Base-by-base conservation (phyloP, 75 land plant species). In the Cunninghamia lanceolata region DNA sequence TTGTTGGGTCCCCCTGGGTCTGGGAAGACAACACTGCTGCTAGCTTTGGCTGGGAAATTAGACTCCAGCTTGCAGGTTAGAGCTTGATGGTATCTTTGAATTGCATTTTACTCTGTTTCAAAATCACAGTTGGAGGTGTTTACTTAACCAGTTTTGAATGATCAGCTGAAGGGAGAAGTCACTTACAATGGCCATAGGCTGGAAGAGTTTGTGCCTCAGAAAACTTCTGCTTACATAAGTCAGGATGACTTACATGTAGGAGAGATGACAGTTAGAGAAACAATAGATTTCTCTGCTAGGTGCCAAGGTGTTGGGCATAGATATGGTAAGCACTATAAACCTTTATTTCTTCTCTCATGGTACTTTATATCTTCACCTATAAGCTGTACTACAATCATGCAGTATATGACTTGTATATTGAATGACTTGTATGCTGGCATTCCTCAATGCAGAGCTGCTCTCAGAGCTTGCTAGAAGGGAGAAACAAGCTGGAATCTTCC, bases 241-340 rank as follows among this genome's bases (percentile, higher is more conserved):
- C 99, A 96, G 88, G 90, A 91, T 56, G 99, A 96, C 80, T 90
- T 94, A 81, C 99, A 96, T 76, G 88, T 96, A 14, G 98, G 96
- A 38, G 95, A 93, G 85, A 96, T 96, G 90, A 96, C 98, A 10
- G 99, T 96, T 21, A 92, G 94, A 85, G 99, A 96, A 88, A 96
- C 99, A 1, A 87, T 96, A 14, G 96, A 96, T 83, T 96, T 96
- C 88, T 93, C 99, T 2, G 96, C 95, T 1, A 90, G 99, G 75
- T 95, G 96, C 63, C 96, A 93, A 86, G 99, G 99, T 7, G 94
- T 95, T 70, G 99, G 99, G 39, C 75, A 93, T 38, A 85, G 92
- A 91, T 91, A 92, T 59, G 99, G 96, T 94, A 87, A 46, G 52
- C 56, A 8, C 8, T 43, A 43, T 43, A 43, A 43, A 78, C 6